Evolutionary conservation across 202 grass and related monocot genomes (phyloP).

Genomic region (Alloteropsis angusta): DNA sequence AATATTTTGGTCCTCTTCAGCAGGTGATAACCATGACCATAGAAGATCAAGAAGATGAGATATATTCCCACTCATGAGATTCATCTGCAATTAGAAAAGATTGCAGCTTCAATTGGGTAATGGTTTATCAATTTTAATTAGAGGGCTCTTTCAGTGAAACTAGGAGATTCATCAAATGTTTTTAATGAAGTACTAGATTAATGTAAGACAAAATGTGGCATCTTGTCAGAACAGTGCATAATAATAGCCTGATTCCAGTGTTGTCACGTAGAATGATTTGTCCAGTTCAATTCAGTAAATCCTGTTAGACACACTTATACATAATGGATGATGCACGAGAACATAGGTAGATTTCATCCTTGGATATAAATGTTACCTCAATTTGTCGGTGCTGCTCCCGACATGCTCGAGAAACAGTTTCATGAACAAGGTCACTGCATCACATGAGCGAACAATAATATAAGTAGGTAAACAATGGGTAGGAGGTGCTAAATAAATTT

Average conservation of each 20-base stretch:
- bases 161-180: background rate
- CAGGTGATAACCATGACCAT: conserved; percentile 80
- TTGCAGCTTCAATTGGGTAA: background rate
- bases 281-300: background rate
- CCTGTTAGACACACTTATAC: background rate
- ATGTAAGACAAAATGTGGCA: conserved; percentile 1
- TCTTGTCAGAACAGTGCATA: background rate
- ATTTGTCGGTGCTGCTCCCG: conserved; percentile 88
- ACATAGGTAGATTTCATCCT: conserved; percentile 12
- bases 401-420: conserved; percentile 80
- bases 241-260: background rate
- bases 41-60: conserved; percentile 80
- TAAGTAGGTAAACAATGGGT: background rate
- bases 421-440: conserved; percentile 87
- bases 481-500: conserved; percentile 8
- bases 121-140: background rate
- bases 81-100: conserved; percentile 54
- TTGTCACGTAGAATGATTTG: background rate
- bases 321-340: background rate
- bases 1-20: conserved; percentile 57
- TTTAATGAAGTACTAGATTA: background rate
- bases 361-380: conserved; percentile 48
- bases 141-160: background rate
- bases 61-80: conserved; percentile 81
- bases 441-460: conserved; percentile 3